Conservation (phyloP, 1,284 basidiomycete species). For the Binderoboletus segoi region DNA sequence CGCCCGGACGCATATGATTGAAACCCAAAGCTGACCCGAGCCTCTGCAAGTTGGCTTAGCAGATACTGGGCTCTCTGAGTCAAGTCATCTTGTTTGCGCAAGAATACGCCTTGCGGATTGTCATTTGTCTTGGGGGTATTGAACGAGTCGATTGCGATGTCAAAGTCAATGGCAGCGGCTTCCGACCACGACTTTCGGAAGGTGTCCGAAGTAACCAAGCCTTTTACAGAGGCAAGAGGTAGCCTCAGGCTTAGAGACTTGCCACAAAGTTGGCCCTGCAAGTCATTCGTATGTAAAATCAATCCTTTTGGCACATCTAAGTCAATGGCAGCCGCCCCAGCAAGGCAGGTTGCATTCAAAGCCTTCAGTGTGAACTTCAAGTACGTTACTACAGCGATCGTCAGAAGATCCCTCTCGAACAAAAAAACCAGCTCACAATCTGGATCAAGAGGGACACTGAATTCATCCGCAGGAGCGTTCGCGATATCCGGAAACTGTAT, state of each 20-base stretch:
- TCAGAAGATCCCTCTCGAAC: conserved; percentile 6
- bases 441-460: conserved; percentile 63
- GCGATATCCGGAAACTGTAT: conserved; percentile 74
- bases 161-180: conserved; percentile 56
- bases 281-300: conserved; percentile 70
- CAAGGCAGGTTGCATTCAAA: conserved; percentile 58
- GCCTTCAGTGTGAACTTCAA: conserved; percentile 60
- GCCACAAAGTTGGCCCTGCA: conserved; percentile 65
- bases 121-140: conserved; percentile 55
- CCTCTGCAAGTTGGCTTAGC: conserved; percentile 42
- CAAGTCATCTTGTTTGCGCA: conserved; percentile 68
- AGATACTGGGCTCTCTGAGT: conserved; percentile 69
- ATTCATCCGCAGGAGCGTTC: conserved; percentile 80
- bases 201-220: conserved; percentile 46
- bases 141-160: conserved; percentile 71
- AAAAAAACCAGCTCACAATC: conserved; percentile 58
- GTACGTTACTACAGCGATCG: conserved; percentile 40
- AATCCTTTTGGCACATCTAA: conserved; percentile 64
- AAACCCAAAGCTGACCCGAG: conserved; percentile 7
- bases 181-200: conserved; percentile 66
- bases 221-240: conserved; percentile 49
- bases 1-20: not conserved
- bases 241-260: conserved; percentile 60
- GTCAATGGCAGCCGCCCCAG: conserved; percentile 55
- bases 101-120: conserved; percentile 66